These are phyloP conservation scores for Saksenaea vasiformis DNA, from an alignment of 371 early-diverging fungal species.

Conservation along the genomic window DNA sequence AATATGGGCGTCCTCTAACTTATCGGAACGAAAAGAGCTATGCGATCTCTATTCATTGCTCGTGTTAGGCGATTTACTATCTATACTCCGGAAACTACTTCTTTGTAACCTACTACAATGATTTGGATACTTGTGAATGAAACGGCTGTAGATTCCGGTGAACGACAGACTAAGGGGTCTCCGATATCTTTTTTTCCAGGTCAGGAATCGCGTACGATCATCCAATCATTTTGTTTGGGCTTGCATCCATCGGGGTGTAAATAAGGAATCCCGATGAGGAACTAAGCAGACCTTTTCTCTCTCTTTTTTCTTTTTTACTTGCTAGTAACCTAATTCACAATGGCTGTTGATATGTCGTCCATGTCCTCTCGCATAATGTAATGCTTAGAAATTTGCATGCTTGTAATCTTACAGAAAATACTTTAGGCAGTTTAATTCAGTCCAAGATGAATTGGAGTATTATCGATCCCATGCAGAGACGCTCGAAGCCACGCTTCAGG, in stretches of 20 bases:
- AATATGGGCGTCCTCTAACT: too few relatives aligned
- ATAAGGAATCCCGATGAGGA: not conserved
- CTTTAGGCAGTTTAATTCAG: conserved; percentile 47
- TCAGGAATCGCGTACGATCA: too few relatives aligned
- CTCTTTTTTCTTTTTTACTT: not conserved
- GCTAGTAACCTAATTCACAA: not conserved
- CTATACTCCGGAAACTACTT: too few relatives aligned
- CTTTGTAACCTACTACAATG: too few relatives aligned
- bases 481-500: conserved; percentile 52
- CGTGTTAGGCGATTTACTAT: too few relatives aligned
- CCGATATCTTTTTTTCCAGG: too few relatives aligned
- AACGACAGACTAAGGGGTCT: too few relatives aligned
- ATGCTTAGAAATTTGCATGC: not conserved
- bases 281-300: not conserved
- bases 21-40: too few relatives aligned
- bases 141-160: too few relatives aligned
- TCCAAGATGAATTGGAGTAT: conserved; percentile 61
- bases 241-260: not conserved
- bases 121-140: too few relatives aligned
- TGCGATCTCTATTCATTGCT: too few relatives aligned
- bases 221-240: too few relatives aligned
- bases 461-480: conserved; percentile 52
- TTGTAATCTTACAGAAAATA: not conserved
- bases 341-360: conserved; percentile 13
- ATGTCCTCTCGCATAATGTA: conserved; percentile 23